Evolutionary conservation across 306 rosid genomes (phyloP), one percentile per base, ranked within the genome.

Genomic region (Cucumis hystrix): DNA sequence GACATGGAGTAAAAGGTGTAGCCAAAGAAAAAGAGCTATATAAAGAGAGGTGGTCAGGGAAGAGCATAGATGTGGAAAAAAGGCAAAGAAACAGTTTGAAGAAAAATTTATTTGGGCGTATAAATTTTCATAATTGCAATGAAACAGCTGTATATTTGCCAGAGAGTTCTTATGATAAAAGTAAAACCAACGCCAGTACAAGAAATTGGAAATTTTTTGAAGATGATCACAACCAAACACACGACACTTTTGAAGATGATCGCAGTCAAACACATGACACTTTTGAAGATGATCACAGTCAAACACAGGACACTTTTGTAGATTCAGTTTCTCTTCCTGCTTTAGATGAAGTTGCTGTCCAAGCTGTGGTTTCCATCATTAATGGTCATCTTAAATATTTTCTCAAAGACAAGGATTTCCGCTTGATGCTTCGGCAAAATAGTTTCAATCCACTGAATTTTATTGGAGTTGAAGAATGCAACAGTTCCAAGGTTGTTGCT

Each of bases 301-400:
- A 60, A 75, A 81, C 64, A 45, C 63, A 17, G 23, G 82, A 62
- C 21, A 61, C 64, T 66, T 58, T 67, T 47, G 56, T 37, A 18
- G 80, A 10, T 21, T n/a, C 66, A 63, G 60, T 25, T 82, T 59
- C 77, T 6, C 59, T 78, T 77, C 87, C 84, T 70, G 81, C 84
- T 37, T 80, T 87, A 37, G 86, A 82, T 78, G 78, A 80, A 76
- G 85, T 59, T 75, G 86, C 87, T 35, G 68, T 87, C 69, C 85
- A 85, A 83, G 98, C 97, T 58, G 77, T 89, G 56, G 90, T 88
- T 45, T 91, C 97, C 63, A 93, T 93, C 79, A 81, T 91, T 33
- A 91, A 85, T 80, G 93, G 92, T 69, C 77, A 83, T 60, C 81
- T 85, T 43, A 87, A 86, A 78, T 83, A 84, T 74, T 93, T 93